Base-by-base conservation (phyloP, 768 basidiomycete genomes). In the Leccinum arenicola region DNA sequence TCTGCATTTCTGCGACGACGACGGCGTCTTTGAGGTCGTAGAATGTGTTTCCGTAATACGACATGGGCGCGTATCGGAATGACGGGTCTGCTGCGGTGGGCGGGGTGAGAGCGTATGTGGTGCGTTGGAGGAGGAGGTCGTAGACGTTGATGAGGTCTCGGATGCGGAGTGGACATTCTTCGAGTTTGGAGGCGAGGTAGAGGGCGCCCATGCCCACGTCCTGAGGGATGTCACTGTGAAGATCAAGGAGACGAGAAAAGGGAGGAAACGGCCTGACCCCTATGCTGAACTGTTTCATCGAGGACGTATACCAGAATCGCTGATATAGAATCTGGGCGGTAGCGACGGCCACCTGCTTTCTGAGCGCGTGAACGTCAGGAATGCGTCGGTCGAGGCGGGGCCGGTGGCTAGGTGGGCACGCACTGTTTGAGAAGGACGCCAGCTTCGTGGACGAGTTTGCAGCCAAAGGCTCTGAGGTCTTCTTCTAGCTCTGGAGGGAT, bases 271-370 rank as follows among this genome's bases (percentile, higher is more conserved):
- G 64, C 53, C 92, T 73, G 67, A 97, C 95, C 65, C 88, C 91
- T 59, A 98, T 88, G 23, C 95, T 89, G 74, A 95, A 99, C 56
- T 95, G 91, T 71, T 91, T 91, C 87, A 99, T 86, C 8, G 94
- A 96, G 4, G 89, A 88, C 17, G 96, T 91, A 75, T 84, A 98
- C 91, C 91, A 98, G 78, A 99, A 99, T 35, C 96, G 81, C 62
- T 99, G 97, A 71, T 95, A 96, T 2, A 99, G 77, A 33, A 98
- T 93, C 71, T 98, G 95, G 0, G 97, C 97, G 1, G 95, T 93
- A 6, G 97, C 94, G 55, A 98, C 91, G 14, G 95, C 95, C 29
- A 97, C 95, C 71, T 99, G 97, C 64, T 98, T 97, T 74, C 90
- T 92, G 38, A 31, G 36, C 50, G 56, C 21, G 52, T 66, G 1